Conservation (phyloP, 371 early-diverging fungal species). For the Conidiobolus coronatus region DNA sequence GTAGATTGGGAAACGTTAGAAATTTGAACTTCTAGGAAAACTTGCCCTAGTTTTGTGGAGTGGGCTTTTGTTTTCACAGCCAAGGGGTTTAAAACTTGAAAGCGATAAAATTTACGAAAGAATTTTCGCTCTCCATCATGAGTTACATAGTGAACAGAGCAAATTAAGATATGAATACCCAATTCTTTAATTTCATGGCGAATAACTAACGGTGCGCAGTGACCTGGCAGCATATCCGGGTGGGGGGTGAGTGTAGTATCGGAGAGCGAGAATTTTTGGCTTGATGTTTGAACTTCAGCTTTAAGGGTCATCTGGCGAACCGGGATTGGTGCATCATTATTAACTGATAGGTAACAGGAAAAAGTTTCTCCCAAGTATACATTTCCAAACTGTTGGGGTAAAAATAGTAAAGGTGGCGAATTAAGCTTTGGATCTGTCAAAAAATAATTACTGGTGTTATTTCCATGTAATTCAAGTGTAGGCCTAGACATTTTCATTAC, state of each 20-base stretch:
- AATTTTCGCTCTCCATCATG: conserved; percentile 34
- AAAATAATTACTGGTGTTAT: neutral
- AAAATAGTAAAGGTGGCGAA: neutral
- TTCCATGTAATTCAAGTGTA: neutral
- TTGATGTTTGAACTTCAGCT: conserved; percentile 68
- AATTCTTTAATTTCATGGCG: conserved; percentile 88
- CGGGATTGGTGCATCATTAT: conserved; percentile 38
- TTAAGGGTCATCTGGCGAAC: conserved; percentile 50
- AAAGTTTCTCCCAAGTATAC: conserved; percentile 91
- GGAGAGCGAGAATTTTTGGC: conserved; percentile 43
- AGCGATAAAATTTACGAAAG: conserved; percentile 81
- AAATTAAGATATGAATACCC: conserved; percentile 74
- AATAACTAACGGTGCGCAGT: conserved; percentile 44
- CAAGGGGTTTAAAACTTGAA: conserved; percentile 85
- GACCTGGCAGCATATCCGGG: conserved; percentile 16
- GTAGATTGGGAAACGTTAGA: conserved; percentile 59
- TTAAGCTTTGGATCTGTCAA: neutral
- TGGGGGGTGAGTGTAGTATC: conserved; percentile 26
- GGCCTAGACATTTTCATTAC: neutral
- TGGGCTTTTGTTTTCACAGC: conserved; percentile 91
- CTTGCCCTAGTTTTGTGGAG: conserved; percentile 33
- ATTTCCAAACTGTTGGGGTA: conserved; percentile 60
- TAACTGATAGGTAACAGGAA: conserved; percentile 60
- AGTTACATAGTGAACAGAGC: conserved; percentile 61
- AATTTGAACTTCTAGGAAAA: conserved; percentile 80